Evolutionary conservation across 352 stramenopile genomes (phyloP).

Genomic region (Thalassiosira livingstoniorum): DNA sequence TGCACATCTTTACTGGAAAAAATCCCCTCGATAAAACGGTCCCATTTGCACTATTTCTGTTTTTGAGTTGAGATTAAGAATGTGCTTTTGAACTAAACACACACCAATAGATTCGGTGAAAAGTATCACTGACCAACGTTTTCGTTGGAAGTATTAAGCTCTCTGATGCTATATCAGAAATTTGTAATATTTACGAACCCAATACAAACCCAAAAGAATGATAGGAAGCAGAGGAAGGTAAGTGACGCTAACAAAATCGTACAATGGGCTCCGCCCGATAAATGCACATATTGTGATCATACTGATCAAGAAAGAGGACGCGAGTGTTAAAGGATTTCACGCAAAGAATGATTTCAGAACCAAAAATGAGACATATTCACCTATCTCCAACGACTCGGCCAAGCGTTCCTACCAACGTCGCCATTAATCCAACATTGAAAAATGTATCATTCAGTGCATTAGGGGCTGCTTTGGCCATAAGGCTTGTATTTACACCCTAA

Average conservation of each 20-base stretch:
- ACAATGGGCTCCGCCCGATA: constrained; percentile 45
- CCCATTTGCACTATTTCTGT: too few relatives aligned
- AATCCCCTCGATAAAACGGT: too few relatives aligned
- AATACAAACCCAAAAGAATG: constrained; percentile 38
- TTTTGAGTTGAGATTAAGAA: too few relatives aligned
- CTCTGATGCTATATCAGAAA: neutral
- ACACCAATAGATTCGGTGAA: too few relatives aligned
- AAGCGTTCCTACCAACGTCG: constrained; percentile 71
- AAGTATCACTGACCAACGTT: too few relatives aligned
- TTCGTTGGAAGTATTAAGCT: too few relatives aligned
- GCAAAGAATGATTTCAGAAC: neutral
- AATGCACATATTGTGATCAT: constrained; percentile 68
- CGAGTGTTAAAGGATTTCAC: neutral
- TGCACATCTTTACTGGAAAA: too few relatives aligned
- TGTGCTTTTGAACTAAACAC: too few relatives aligned
- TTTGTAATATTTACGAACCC: constrained; percentile 12
- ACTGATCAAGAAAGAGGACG: neutral
- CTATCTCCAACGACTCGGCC: constrained; percentile 69
- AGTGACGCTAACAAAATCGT: constrained; percentile 73
- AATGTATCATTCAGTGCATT: constrained; percentile 64
- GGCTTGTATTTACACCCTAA: constrained; percentile 65
- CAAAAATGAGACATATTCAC: constrained; percentile 3
- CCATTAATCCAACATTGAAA: constrained; percentile 65
- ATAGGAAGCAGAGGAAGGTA: constrained; percentile 66
- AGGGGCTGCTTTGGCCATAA: constrained; percentile 74